Evolutionary conservation across 2,329 filamentous ascomycete genomes (phyloP), one percentile per base, ranked within the genome.

Genomic region (Tothia fuscella): DNA sequence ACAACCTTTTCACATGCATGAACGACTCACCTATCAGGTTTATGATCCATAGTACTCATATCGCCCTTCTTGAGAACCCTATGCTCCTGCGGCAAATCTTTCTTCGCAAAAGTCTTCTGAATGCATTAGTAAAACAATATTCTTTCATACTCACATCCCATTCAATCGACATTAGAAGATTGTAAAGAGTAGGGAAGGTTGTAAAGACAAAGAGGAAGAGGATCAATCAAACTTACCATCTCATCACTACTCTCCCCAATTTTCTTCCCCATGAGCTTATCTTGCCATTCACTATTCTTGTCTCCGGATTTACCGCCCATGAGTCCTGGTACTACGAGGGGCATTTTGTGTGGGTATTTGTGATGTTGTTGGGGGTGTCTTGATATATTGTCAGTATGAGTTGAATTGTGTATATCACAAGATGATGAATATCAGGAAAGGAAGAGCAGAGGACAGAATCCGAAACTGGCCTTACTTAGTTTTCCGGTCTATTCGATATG

Each of bases 101-200:
- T 56, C 51, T 66, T 68, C 13, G 67, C 67, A 46, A 71, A 71
- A 0, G 66, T 70, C 67, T 70, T n/a, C n/a, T n/a, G n/a, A n/a
- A n/a, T n/a, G n/a, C n/a, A n/a, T n/a, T n/a, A n/a, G n/a, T n/a
- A n/a, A n/a, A n/a, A n/a, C n/a, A n/a, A 24, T 24, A n/a, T 21
- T 13, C 17, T 14, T 24, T 14, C 13, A 14, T 10, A 12, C 12
- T 38, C 6, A 7, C 39, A 9, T 21, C 16, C 13, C 7, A 21
- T 17, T 38, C 30, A 7, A 13, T 10, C 16, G 10, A n/a, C 16
- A 38, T 9, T 16, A 14, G 17, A 25, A 6, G 13, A 12, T 16
- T 9, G 14, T 7, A 20, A 37, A 21, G 13, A 16, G 16, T 16
- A 14, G 26, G 42, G 44, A 40, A 29, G 37, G 4, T 6, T 35